phyloP scores from a whole-genome alignment of 164 flowering plant species.

The Malania oleifera region DNA sequence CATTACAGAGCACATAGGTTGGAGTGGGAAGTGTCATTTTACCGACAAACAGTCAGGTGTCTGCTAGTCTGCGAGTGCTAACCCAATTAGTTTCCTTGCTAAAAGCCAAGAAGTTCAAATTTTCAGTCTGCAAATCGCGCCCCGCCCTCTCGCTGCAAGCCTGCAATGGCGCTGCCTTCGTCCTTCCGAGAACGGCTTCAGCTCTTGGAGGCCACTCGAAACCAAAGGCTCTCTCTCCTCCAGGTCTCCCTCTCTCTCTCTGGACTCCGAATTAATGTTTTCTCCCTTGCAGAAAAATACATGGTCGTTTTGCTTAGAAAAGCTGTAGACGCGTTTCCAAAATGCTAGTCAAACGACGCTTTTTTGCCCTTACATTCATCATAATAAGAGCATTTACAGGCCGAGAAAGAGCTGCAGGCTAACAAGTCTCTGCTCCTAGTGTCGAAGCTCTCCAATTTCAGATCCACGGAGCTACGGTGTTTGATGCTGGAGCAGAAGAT shows the following conservation, averaged over 20 bases:
- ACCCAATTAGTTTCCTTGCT: too few species aligned
- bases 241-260: constrained; percentile 29
- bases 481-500: constrained; percentile 39
- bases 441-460: constrained; percentile 30
- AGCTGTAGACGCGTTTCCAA: too few species aligned
- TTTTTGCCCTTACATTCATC: background rate
- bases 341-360: background rate
- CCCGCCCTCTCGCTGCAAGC: too few species aligned
- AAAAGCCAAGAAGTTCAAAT: too few species aligned
- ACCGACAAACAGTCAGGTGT: too few species aligned
- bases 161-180: constrained; percentile 53
- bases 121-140: too few species aligned
- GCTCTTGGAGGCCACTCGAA: constrained; percentile 49
- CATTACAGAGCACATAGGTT: too few species aligned
- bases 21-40: too few species aligned
- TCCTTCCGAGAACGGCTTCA: constrained; percentile 49
- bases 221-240: constrained; percentile 51
- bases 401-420: constrained; percentile 50
- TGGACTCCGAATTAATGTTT: too few species aligned
- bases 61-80: too few species aligned
- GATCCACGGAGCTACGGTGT: constrained; percentile 44
- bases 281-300: too few species aligned
- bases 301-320: too few species aligned
- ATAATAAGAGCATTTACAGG: constrained; percentile 23
- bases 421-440: constrained; percentile 31